Conservation (phyloP, 225 moss, liverwort and hornwort species). For the Rhytidiadelphus loreus region DNA sequence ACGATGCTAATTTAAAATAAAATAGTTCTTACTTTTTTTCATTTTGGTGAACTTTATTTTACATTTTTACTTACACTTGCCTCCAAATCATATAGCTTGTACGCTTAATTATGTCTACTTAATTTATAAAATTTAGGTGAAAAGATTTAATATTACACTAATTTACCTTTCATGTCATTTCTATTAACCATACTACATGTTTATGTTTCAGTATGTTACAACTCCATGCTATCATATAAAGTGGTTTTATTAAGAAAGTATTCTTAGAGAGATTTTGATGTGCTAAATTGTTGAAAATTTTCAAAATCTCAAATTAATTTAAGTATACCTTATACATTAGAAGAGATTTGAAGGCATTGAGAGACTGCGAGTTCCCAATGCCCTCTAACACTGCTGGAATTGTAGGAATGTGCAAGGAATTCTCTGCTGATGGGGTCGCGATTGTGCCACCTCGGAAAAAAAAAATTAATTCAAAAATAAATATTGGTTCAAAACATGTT, state of each 20-base stretch:
- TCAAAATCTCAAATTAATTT: neutral
- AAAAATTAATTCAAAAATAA: no score
- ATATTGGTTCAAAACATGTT: no score
- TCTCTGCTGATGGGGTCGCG: no score
- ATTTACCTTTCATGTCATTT: neutral
- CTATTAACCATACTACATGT: rapidly evolving
- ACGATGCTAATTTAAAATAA: no score
- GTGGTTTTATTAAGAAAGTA: neutral
- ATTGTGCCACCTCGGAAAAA: no score
- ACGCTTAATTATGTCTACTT: neutral
- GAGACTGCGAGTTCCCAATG: no score
- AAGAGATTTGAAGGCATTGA: no score
- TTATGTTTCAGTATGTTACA: neutral
- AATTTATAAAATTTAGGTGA: neutral
- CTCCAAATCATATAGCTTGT: neutral
- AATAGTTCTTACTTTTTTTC: no score
- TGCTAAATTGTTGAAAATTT: neutral
- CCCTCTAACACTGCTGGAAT: no score
- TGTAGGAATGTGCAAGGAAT: no score
- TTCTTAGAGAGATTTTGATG: neutral
- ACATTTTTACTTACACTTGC: neutral
- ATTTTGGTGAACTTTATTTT: neutral
- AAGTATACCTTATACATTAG: no score
- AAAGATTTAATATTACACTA: neutral
- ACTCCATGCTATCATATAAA: neutral